Conservation (phyloP, 1,284 basidiomycete genomes). For the Ceratobasidium sp. region DNA sequence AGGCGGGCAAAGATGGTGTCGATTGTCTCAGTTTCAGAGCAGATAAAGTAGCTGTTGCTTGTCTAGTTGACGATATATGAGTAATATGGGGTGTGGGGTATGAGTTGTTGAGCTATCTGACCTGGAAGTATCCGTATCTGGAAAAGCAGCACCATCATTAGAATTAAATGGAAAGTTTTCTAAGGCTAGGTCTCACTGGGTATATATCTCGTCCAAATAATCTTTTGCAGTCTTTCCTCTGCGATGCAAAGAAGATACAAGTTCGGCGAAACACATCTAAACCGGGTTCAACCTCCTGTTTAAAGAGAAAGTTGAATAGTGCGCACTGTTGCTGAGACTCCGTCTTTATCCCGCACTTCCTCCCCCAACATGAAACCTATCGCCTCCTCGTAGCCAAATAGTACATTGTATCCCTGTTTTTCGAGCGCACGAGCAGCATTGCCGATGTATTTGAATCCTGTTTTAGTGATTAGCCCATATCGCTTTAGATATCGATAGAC, state of each 20-base stretch:
- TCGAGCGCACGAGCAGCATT: slow-evolving; percentile 79
- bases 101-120: no score
- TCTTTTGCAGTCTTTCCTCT: slow-evolving; percentile 68
- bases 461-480: neutral
- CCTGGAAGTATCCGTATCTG: slow-evolving; percentile 71
- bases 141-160: slow-evolving; percentile 2
- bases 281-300: neutral
- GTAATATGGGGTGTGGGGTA: neutral
- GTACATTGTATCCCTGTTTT: slow-evolving; percentile 75
- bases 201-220: slow-evolving; percentile 75
- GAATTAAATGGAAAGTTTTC: neutral
- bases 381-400: slow-evolving; percentile 89
- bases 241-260: slow-evolving; percentile 66
- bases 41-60: slow-evolving; percentile 85
- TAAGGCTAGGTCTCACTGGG: slow-evolving; percentile 61
- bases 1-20: slow-evolving; percentile 76
- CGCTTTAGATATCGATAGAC: neutral
- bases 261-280: slow-evolving; percentile 76
- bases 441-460: slow-evolving; percentile 88
- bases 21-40: slow-evolving; percentile 72
- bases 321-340: slow-evolving; percentile 78
- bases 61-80: slow-evolving; percentile 63
- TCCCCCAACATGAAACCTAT: slow-evolving; percentile 88
- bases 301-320: neutral
- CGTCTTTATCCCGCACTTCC: slow-evolving; percentile 85